Evolutionary conservation across 108 stramenopile species (phyloP), one percentile per base, ranked within the genome.

Genomic region (Nitzschia putrida): DNA sequence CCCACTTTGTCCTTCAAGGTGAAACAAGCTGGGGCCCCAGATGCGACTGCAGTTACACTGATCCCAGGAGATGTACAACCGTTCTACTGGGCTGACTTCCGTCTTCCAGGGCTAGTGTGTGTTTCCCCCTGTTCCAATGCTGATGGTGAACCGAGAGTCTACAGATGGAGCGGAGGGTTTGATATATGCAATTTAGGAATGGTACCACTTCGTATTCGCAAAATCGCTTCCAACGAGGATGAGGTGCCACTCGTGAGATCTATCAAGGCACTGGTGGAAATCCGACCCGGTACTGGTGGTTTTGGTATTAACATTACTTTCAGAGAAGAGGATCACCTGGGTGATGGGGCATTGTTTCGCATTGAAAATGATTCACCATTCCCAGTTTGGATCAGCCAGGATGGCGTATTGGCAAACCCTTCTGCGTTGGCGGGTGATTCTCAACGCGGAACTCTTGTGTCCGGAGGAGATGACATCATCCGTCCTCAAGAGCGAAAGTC

Each of bases 121-220:
- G 57, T 83, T 14, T 57, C 79, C 22, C 85, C 85, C 9, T 47
- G 61, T 16, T 67, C 26, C 24, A 49, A 0, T 20, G 47, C 44
- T 13, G 51, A 49, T 43, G 24, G 11, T 6, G 67, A 4, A 3
- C 26, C n/a, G n/a, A 23, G 47, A 9, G 26, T 38, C 26, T 88
- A 73, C 64, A 71, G 57, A 73, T 90, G 89, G 89, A 84, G 81
- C 45, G 89, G 89, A 23, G 89, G 87, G 0, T 86, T 90, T 69
- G 89, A 90, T 71, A 72, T 87, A 10, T 79, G 85, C 37, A 81
- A 67, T 34, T 68, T 90, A 5, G 89, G 89, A 24, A 86, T 82
- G 75, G 54, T 77, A 8, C 82, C 89, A 14, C 50, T 90, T n/a
- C 78, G 86, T 16, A 58, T 84, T 0, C 67, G 83, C 13, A 58